Evolutionary conservation across 805 yeast genomes (phyloP), one percentile per base, ranked within the genome.

Genomic region (Barnettozyma californica): DNA sequence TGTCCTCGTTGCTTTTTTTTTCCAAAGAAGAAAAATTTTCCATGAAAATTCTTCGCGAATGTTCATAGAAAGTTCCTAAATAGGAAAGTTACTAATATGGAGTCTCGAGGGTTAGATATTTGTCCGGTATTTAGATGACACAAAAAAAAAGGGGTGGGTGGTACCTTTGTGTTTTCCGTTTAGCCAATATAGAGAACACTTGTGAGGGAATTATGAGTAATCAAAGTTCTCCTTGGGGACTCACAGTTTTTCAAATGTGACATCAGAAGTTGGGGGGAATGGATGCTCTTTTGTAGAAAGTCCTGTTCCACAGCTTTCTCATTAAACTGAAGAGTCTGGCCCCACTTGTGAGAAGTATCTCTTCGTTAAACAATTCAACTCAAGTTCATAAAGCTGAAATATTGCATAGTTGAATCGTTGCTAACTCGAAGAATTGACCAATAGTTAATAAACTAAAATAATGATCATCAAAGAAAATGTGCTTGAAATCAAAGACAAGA

Each of bases 1-100:
- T 41, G 29, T 27, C 43, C 42, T 31, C 34, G 18, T 39, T 16
- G 35, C 21, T 41, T 38, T 41, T 41, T 44, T 33, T 33, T 16
- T 19, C 27, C 9, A 21, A 29, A 37, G 29, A 29, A 36, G 29
- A 29, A 36, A 39, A 41, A 20, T 14, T 34, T 18, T 25, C 25
- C 14, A 26, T 23, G 18, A 34, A 25, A 19, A 19, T 33, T 18
- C 27, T 11, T 35, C 38, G 38, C 29, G 41, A 23, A 39, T n/a
- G 25, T 18, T 21, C 18, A 29, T 5, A 29, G n/a, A 29, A 27
- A 29, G 8, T 29, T 29, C 33, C 33, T 29, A 5, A 9, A 9
- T 29, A 29, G 33, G 33, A 29, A 29, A 29, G 6, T 13, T 18
- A 16, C 21, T 14, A 19, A 35, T 10, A 9, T 8, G 20, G 14